Base-by-base conservation (phyloP, 208 protist genomes). In the Wallacemonas sp. region DNA sequence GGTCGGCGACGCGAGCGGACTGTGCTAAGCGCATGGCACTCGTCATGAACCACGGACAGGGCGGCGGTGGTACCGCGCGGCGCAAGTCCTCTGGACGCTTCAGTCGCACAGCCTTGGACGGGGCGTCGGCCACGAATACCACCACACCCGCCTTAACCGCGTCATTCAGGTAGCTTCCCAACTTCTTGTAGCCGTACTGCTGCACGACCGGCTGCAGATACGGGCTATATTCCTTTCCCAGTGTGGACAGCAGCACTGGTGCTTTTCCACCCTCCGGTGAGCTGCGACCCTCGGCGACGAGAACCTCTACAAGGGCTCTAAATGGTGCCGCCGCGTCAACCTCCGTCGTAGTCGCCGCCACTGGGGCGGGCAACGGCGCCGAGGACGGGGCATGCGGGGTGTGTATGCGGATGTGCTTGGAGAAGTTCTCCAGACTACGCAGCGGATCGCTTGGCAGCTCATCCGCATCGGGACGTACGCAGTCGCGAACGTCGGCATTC, bases 191-290 rank as follows among this genome's bases (percentile, higher is more conserved):
- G 9, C 83, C 78, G 63, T 81, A 79, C 17, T 62, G 73, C 41
- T 70, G 61, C 30, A 91, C 53, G 36, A 76, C 52, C 24, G 83
- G 81, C 8, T 84, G 79, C 8, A 95, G 78, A 39, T 80, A 74
- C 30, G 76, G 57, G 33, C 69, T 78, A 70, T 95, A 89, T 60
- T 93, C 90, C 59, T 95, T 95, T 34, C 90, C 90, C 3, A 95
- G 72, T 0, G 87, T 93, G 21, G 90, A 95, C n/a, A 95, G 76
- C 19, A 95, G 78, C 37, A 93, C 83, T 0, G 81, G 81, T 4
- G 30, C 32, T 10, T 32, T 26, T 15, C 50, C 50, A 0, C 62
- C 63, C 13, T 69, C 37, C 1, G 89, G 66, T 65, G 69, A 70
- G 27, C 69, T 67, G 61, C 79, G 79, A 24, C 79, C 64, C 50